Evolutionary conservation across 257 asterid genomes (phyloP).

Genomic region (Plantago ovata): DNA sequence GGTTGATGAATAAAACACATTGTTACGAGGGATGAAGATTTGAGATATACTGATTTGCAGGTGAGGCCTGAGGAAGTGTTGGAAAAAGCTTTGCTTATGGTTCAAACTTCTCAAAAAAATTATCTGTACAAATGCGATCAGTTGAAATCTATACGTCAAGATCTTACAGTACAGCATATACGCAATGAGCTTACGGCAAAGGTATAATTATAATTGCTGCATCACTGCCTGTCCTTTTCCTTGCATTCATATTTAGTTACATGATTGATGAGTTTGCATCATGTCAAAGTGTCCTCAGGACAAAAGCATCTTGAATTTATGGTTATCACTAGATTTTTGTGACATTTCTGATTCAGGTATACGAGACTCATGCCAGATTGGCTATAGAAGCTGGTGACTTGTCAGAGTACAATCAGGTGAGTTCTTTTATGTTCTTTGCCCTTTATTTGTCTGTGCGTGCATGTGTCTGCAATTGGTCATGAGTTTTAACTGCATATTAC

Average conservation of each 20-base stretch:
- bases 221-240: conserved; percentile 16
- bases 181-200: conserved; percentile 86
- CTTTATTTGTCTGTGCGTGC: not conserved
- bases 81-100: conserved; percentile 88
- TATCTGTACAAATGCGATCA: conserved; percentile 96
- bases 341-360: conserved; percentile 57
- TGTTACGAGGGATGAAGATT: conserved; percentile 17
- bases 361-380: conserved; percentile 95
- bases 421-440: conserved; percentile 9
- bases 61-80: conserved; percentile 97
- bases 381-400: conserved; percentile 94
- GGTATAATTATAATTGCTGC: conserved; percentile 39
- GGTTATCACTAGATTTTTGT: conserved; percentile 10
- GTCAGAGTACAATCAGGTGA: conserved; percentile 94
- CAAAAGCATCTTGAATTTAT: conserved; percentile 11
- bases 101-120: conserved; percentile 77
- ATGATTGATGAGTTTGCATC: not conserved
- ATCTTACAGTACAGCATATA: conserved; percentile 94
- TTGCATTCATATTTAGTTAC: not conserved
- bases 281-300: not conserved
- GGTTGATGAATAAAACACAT: conserved; percentile 9
- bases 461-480: not conserved
- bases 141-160: conserved; percentile 97
- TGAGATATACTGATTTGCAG: conserved; percentile 43
- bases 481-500: conserved; percentile 16